Base-by-base conservation (phyloP, 495 filamentous ascomycete species). In the Antarctomyces pellizariae region DNA sequence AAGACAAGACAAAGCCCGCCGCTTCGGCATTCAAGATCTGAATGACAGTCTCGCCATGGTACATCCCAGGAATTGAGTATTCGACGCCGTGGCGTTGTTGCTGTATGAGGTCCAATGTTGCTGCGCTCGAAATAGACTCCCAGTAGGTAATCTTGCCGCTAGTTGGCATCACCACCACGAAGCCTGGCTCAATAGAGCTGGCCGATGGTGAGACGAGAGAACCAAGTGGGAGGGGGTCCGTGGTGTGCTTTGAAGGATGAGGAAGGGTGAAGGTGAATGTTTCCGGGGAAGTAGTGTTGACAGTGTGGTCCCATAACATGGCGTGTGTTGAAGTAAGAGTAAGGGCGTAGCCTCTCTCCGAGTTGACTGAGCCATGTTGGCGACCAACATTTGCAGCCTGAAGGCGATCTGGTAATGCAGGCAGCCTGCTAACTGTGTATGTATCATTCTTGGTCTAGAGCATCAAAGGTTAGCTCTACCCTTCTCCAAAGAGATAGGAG, bases 81-180 rank as follows among this genome's bases (percentile, higher is more conserved):
- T 91, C 73, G 1, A 91, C 60, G 10, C 80, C 74, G 35, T 60
- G 65, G 36, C 68, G 68, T 42, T 71, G 75, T 36, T 86, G 72
- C 25, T 71, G 64, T 24, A 75, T 65, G 15, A 80, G 61, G 32
- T 72, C 74, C 7, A 79, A 46, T 4, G 71, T 72, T 14, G 76
- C 67, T 14, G 77, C 79, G 46, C 65, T 75, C 11, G 82, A 73
- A 25, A 95, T 70, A 14, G 76, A 80, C 43, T 95, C 89, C 84
- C 83, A 99, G 47, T 83, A 99, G 18, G 72, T 65, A 24, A 95
- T 63, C 44, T 69, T 84, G 16, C 86, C 86, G 18, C 58, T 79
- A 10, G 60, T 60, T 1, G 82, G 79, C 49, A 78, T 71, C 7
- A 99, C 56, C 7, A 92, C 54, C 11, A 97, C 64, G 7, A 95